phyloP scores from a whole-genome alignment of 2,329 filamentous ascomycete genomes.

The Penicillium expansum region DNA sequence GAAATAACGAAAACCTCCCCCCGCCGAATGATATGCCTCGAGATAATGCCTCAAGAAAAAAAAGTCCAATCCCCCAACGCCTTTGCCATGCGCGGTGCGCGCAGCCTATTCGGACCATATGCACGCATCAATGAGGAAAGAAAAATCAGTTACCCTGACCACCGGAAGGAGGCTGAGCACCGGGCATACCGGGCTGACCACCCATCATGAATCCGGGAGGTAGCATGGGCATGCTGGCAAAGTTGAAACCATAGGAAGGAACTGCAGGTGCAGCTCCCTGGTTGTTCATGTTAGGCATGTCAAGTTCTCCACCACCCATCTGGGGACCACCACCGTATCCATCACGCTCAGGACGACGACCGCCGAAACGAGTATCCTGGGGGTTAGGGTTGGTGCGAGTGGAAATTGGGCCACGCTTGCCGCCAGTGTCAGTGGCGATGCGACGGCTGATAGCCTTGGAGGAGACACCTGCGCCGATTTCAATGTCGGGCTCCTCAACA shows the following conservation, averaged over 20 bases:
- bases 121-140: conserved; percentile 8
- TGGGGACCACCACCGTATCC: conserved; percentile 24
- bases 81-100: conserved; percentile 5
- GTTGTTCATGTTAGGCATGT: conserved; percentile 40
- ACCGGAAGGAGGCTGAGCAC: conserved; percentile 39
- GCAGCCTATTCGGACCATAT: conserved; percentile 2
- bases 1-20: conserved; percentile 1
- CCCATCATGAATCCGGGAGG: conserved; percentile 50
- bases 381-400: conserved; percentile 37
- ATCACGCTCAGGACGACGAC: conserved; percentile 34
- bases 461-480: conserved; percentile 95
- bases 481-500: conserved; percentile 96
- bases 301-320: conserved; percentile 25
- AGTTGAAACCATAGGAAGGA: conserved; percentile 55
- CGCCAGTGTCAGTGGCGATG: conserved; percentile 51
- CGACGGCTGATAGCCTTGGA: conserved; percentile 67
- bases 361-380: conserved; percentile 25
- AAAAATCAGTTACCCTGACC: conserved; percentile 34
- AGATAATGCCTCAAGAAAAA: neutral
- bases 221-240: conserved; percentile 50
- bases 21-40: conserved; percentile 7
- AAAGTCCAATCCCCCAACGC: conserved; percentile 6
- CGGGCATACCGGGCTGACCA: conserved; percentile 31
- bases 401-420: conserved; percentile 50
- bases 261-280: conserved; percentile 55